Conservation (phyloP, 192 early-diverging fungal species). For the Fimicolochytrium jonesii region DNA sequence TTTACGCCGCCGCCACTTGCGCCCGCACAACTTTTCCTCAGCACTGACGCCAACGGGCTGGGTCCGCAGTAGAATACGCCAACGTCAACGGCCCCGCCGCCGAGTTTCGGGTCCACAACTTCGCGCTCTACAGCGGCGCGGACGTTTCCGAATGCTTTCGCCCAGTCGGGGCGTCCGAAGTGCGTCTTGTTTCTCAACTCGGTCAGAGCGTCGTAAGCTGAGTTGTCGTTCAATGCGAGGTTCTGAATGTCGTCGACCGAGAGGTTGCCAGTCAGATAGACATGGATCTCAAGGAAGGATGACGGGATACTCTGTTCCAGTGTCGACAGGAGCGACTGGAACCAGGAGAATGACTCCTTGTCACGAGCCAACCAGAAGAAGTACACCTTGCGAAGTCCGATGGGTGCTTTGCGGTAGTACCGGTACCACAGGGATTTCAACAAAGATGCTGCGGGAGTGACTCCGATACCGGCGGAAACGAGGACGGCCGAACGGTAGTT, state of each 20-base stretch:
- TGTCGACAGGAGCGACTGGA: slow-evolving; percentile 68
- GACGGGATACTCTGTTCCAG: slow-evolving; percentile 59
- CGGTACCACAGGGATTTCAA: slow-evolving; percentile 69
- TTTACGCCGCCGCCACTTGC: slow-evolving; percentile 14
- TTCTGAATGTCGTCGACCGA: slow-evolving; percentile 60
- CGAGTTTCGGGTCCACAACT: not conserved
- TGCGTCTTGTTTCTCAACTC: slow-evolving; percentile 62
- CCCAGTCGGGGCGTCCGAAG: slow-evolving; percentile 78
- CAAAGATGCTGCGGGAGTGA: slow-evolving; percentile 72
- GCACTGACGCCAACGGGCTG: slow-evolving; percentile 52
- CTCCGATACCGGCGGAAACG: slow-evolving; percentile 78
- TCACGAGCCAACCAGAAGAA: slow-evolving; percentile 81
- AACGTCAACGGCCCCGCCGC: slow-evolving; percentile 38
- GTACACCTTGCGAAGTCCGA: slow-evolving; percentile 62
- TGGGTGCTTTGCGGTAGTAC: slow-evolving; percentile 30
- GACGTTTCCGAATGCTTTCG: slow-evolving; percentile 54
- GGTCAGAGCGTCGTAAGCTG: slow-evolving; percentile 62
- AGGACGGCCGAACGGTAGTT: slow-evolving; percentile 66
- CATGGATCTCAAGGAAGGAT: slow-evolving; percentile 45
- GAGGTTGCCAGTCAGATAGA: slow-evolving; percentile 56
- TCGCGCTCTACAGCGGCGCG: slow-evolving; percentile 26
- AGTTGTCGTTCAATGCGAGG: slow-evolving; percentile 49
- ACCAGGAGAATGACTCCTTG: slow-evolving; percentile 71
- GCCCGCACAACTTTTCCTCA: slow-evolving; percentile 40
- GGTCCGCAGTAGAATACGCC: slow-evolving; percentile 87